These are phyloP conservation scores for Leccinum pallidistipes DNA, from an alignment of 1,284 basidiomycete species.

Conservation along the genomic window DNA sequence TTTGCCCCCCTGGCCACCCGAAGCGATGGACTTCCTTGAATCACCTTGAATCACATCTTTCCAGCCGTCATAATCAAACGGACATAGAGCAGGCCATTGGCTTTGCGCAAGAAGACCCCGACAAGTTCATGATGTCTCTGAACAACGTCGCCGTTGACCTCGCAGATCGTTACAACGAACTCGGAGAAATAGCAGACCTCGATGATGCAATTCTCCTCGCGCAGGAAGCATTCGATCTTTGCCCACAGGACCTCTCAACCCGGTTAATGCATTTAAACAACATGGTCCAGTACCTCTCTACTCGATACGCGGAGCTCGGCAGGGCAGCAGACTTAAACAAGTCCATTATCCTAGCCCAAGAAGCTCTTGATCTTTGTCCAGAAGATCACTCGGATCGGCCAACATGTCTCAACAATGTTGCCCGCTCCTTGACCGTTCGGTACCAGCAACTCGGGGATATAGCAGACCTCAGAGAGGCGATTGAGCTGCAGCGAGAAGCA, in stretches of 20 bases:
- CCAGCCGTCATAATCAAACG: neutral
- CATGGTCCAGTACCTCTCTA: neutral
- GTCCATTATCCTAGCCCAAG: neutral
- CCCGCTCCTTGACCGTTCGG: neutral
- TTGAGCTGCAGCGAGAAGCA: neutral
- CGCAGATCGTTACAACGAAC: neutral
- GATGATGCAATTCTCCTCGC: neutral
- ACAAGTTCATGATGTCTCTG: neutral
- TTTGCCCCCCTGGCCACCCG: neutral
- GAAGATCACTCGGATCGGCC: neutral
- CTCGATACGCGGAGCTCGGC: neutral
- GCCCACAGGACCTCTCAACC: neutral
- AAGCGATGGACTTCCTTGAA: neutral
- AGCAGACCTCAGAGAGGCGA: neutral
- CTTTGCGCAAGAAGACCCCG: neutral
- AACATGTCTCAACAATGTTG: neutral
- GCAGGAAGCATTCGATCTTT: neutral
- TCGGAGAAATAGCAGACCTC: neutral
- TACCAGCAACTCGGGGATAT: neutral
- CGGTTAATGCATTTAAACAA: neutral
- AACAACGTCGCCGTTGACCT: neutral
- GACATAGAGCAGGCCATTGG: neutral
- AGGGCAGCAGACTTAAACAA: neutral
- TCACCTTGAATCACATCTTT: neutral
- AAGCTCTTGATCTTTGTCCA: neutral